Percentiles rank a stretch among this genome's conserved stretches.
Evolutionary conservation across 768 basidiomycete species (phyloP).

Genomic region (Erythrobasidium yunnanense): DNA sequence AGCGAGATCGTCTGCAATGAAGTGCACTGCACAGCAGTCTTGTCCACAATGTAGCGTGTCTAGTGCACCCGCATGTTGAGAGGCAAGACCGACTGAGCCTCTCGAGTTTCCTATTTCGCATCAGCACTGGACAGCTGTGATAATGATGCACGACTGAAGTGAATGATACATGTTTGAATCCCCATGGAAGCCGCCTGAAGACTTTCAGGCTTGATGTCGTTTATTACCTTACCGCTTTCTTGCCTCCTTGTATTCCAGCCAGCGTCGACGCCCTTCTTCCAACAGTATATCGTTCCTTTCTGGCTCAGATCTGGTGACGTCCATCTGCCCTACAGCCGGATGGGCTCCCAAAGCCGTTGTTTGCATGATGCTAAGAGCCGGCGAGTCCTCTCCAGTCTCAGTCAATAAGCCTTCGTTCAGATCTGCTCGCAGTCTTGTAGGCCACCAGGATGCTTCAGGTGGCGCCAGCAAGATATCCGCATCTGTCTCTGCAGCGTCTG

Average conservation of each 20-base stretch:
- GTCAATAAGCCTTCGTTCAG: constrained; percentile 7
- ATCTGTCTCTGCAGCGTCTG: neutral
- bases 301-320: neutral
- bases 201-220: too few species aligned
- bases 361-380: constrained; percentile 1
- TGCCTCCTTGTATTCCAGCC: constrained; percentile 1
- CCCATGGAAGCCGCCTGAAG: too few species aligned
- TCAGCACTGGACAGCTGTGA: too few species aligned
- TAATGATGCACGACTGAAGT: too few species aligned
- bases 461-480: neutral
- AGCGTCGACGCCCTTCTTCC: constrained; percentile 7
- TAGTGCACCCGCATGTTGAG: too few species aligned
- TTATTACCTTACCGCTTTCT: neutral
- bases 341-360: neutral
- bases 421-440: constrained; percentile 5
- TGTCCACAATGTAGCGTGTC: too few species aligned
- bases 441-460: constrained; percentile 9
- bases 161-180: too few species aligned
- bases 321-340: neutral
- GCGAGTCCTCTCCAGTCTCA: constrained; percentile 14
- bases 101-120: too few species aligned
- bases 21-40: too few species aligned
- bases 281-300: constrained; percentile 9
- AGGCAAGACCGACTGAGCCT: too few species aligned
- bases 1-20: too few species aligned